Base-by-base conservation (phyloP, 108 stramenopile species). In the Stephanodiscus minutulus region DNA sequence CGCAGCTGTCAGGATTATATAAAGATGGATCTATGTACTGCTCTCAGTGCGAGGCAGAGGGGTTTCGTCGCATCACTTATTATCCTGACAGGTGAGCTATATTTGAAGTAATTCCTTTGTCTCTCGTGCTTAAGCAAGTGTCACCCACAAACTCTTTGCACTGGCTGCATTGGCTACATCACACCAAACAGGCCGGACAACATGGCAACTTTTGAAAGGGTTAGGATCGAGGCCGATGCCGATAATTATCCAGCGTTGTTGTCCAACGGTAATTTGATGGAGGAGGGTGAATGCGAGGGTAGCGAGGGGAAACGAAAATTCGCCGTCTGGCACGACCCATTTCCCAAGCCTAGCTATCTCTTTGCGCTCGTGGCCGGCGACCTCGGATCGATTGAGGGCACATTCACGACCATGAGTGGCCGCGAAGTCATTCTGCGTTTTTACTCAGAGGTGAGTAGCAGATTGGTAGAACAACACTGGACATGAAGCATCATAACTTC, bases 311-410 rank as follows among this genome's bases (percentile, higher is more conserved):
- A 53, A 17, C 46, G 82, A 44, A 82, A 85, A 39, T 89, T 41
- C 41, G 82, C 85, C 8, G 29, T 76, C 8, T 92, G 89, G 88
- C 83, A 86, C 48, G 89, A 92, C 61, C 91, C 91, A 7, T 88
- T 80, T 43, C 87, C 84, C 11, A 92, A 92, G 79, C 91, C 91
- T 5, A 66, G 52, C 35, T 92, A 92, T 75, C 80, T 92, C 17
- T 92, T 92, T 56, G 86, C 87, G 10, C 61, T 92, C 18, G 91
- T 92, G 35, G 91, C 88, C 1, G 90, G 90, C 12, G 49, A 88
- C 54, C 69, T 89, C 11, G 83, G 87, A 20, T 76, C 52, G 27
- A 86, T 90, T 55, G 62, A 61, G 50, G 83, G 68, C 46, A 71
- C 64, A 5, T 91, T 81, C 50, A 82, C 72, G 24, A 91, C 89